Evolutionary conservation across 352 stramenopile genomes (phyloP), one percentile per base, ranked within the genome.

Genomic region (Phytophthora cactorum): DNA sequence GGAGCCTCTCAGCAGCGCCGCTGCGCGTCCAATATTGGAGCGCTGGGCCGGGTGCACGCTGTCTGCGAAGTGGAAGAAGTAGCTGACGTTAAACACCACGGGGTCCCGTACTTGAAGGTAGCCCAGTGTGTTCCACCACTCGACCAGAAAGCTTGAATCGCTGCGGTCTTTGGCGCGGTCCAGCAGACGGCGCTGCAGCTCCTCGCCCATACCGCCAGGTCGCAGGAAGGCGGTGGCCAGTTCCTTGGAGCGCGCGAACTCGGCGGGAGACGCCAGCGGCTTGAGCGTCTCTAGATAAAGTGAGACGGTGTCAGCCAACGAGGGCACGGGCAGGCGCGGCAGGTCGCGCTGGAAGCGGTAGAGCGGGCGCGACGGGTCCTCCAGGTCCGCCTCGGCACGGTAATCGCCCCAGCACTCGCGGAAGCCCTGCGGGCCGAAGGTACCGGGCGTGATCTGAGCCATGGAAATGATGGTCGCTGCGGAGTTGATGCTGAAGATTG

Each of bases 371-470:
- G 80, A 77, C 10, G 75, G 14, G 52, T 77, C 58, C 50, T 94
- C 82, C 25, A 90, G 70, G 66, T 95, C 89, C 41, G 70, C 70
- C 60, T 94, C 84, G 29, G 87, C 72, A 62, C 89, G 90, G 52
- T 95, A 95, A 73, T 98, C 95, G 72, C 98, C 95, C 17, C 71
- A 79, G 75, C 98, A 98, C 63, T 99, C 92, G 74, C 97, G 97
- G 80, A 98, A 98, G 75, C 97, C 98, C 34, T 68, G 61, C 2
- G 81, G 64, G 52, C 76, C 79, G 67, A 83, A 92, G 52, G 8
- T 53, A 44, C 59, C 47, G 22, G 51, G 46, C 44, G 56, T 58
- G 17, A 65, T 68, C n/a, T 55, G 31, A 39, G 63, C 53, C 52
- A 69, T 74, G 22, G 3, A 17, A 63, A 32, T 52, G 54, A 70